phyloP scores from a whole-genome alignment of 2,329 filamentous ascomycete species.

The Fusarium staphyleae region DNA sequence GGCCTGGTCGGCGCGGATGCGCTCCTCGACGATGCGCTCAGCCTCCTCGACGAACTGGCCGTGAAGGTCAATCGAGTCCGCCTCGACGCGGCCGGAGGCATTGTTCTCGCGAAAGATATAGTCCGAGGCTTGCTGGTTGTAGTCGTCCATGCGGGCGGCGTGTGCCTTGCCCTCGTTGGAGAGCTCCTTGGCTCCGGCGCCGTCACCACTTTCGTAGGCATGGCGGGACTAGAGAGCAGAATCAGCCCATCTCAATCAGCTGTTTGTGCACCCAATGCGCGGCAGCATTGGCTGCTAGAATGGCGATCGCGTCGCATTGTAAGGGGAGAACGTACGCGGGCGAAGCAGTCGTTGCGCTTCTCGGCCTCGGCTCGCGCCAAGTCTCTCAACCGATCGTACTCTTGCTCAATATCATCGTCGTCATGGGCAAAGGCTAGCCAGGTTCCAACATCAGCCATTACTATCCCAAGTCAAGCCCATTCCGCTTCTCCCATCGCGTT shows the following conservation, averaged over 20 bases:
- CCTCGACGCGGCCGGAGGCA: conserved; percentile 72
- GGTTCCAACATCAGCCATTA: conserved; percentile 19
- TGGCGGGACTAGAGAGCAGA: conserved; percentile 65
- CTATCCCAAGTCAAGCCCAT: conserved; percentile 6
- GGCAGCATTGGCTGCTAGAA: not conserved
- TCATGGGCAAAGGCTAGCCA: conserved; percentile 77
- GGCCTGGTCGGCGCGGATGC: conserved; percentile 78
- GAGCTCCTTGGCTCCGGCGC: conserved; percentile 80
- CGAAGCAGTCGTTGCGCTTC: conserved; percentile 80
- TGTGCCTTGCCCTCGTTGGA: conserved; percentile 87
- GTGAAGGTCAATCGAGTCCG: conserved; percentile 91
- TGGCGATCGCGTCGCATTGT: not conserved
- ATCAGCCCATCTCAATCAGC: conserved; percentile 17
- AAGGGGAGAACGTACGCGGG: conserved; percentile 59
- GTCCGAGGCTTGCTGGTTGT: conserved; percentile 90
- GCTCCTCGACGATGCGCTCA: conserved; percentile 84
- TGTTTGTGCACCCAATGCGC: not conserved
- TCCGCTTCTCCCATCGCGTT: conserved; percentile 2
- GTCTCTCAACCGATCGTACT: conserved; percentile 90
- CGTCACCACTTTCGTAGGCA: conserved; percentile 85
- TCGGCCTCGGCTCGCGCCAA: conserved; percentile 81
- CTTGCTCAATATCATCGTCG: conserved; percentile 73
- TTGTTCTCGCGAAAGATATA: conserved; percentile 98
- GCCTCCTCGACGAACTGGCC: conserved; percentile 96
- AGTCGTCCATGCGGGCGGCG: conserved; percentile 82